Percentiles rank a stretch among this genome's conserved stretches.
Evolutionary conservation across 441 rosid genomes (phyloP).

Genomic region (Gossypium davidsonii): DNA sequence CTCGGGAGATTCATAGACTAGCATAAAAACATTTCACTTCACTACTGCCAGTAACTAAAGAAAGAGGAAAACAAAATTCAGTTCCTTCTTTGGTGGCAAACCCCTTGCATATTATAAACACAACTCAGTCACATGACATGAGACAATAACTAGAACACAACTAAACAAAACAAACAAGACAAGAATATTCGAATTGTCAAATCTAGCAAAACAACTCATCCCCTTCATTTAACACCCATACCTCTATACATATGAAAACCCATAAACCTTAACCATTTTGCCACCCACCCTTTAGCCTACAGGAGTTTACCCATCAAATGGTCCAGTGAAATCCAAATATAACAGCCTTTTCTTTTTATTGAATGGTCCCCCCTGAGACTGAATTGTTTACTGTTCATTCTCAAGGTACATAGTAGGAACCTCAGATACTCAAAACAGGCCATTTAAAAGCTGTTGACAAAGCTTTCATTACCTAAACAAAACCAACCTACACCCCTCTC

Average conservation of each 20-base stretch:
- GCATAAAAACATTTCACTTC: no score
- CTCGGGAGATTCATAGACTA: no score
- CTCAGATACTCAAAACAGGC: neutral
- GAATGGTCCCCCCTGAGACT: neutral
- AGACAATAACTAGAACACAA: neutral
- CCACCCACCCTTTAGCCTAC: neutral
- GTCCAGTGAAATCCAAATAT: neutral
- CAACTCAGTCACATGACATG: neutral
- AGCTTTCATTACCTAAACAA: constrained; percentile 18
- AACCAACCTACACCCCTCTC: constrained; percentile 10
- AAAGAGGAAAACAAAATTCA: neutral
- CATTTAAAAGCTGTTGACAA: constrained; percentile 2
- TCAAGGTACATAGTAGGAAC: neutral
- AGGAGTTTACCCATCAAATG: neutral
- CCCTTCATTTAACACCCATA: constrained; percentile 11
- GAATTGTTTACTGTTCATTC: neutral
- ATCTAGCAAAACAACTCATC: constrained; percentile 1
- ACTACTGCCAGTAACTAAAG: no score
- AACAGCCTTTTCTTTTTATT: neutral
- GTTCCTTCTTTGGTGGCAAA: neutral
- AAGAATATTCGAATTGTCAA: no score
- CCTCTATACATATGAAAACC: constrained; percentile 17
- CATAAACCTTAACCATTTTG: neutral
- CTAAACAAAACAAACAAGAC: neutral
- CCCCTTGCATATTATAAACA: no score